Evolutionary conservation across 192 early-diverging fungal genomes (phyloP), one percentile per base, ranked within the genome.

Genomic region (Glomus cerebriforme): DNA sequence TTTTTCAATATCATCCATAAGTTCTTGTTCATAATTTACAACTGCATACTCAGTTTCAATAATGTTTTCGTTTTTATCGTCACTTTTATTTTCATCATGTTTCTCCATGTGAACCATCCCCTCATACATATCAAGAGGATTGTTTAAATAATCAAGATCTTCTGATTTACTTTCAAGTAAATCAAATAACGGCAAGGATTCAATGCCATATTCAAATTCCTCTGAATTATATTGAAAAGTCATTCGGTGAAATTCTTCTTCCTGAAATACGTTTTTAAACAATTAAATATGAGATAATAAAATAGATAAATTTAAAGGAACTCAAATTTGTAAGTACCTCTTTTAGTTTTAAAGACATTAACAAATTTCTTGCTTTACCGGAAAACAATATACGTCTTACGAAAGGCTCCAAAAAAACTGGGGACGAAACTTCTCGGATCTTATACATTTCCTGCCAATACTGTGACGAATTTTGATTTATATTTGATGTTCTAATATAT

Each of bases 371-470:
- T 9, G 70, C 81, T 79, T 82, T 82, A 13, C 81, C 81, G 15
- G 72, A 31, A 47, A 82, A 82, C 7, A 82, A 39, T 27, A 82
- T 75, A 37, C 67, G 74, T 8, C 59, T 17, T 1, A 65, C 34
- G 13, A 80, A 80, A 24, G 71, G 32, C 43, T 69, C 70, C 64
- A 82, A 59, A 59, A 80, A 82, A 31, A 15, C 8, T 5, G 73
- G 81, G 17, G 29, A 3, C 7, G 24, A 24, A 37, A 37, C 65
- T 59, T 17, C 34, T 19, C 69, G 78, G 7, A 85, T 37, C 37
- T 59, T 66, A 67, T 76, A 85, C 4, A 80, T 83, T 32, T 80
- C 58, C 34, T 58, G 49, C 84, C 84, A 85, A 49, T 77, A 83
- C 34, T 79, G 35, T 19, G 73, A 59, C 12, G 80, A 75, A 13